Base-by-base conservation (phyloP, 352 stramenopile species). In the Pythium volutum region DNA sequence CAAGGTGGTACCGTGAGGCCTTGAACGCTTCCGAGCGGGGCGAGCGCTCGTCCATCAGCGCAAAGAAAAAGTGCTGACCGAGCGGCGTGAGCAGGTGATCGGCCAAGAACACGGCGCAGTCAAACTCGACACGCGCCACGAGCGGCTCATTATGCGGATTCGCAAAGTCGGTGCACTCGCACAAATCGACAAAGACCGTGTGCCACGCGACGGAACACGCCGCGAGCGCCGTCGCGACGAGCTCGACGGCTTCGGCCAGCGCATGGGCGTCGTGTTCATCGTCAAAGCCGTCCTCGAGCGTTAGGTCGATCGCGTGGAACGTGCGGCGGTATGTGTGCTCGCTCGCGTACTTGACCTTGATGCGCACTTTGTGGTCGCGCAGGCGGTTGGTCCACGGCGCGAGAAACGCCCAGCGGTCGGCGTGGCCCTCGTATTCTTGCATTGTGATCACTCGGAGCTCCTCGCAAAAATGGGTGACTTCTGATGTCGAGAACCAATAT, bases 351-450 rank as follows among this genome's bases (percentile, higher is more conserved):
- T 34, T 23, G 23, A 26, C 23, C 33, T 53, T 57, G 23, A 61
- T 45, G 26, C 34, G 52, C n/a, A 61, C 20, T 9, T 61, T 38
- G 36, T 42, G 41, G 42, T 26, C 60, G 10, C 51, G 23, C 43
- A 67, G 45, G 41, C 45, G 25, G 42, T 23, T 22, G n/a, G 60
- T 62, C 60, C 60, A 67, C 31, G 60, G 60, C 42, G 51, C 36
- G 23, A 67, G 38, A 45, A 67, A 67, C 15, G 26, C 36, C 59
- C 59, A 66, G 29, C 59, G 59, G 2, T 60, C 51, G 47, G 47
- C 43, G 8, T 20, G 27, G 26, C 53, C 36, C 41, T 49, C 53
- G 41, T 59, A 62, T 25, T 45, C 55, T n/a, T 62, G 55, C 55
- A 62, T 62, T 25, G 12, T 53, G 18, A 5, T 9, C n/a, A 18